phyloP scores from a whole-genome alignment of 441 rosid species.

The Populus hybrid region DNA sequence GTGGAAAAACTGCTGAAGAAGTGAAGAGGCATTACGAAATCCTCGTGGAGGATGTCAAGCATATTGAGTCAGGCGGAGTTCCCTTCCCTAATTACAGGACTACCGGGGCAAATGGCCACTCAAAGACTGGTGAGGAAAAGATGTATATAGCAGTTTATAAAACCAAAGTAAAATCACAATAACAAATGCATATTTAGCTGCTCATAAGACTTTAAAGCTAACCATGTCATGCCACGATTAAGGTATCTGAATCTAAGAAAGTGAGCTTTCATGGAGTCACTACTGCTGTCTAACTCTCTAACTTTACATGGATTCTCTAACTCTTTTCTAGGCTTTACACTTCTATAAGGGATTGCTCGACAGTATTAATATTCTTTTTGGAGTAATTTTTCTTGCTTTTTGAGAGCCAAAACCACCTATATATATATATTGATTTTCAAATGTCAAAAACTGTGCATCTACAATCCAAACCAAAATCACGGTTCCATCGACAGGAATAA shows the following conservation, averaged over 20 bases:
- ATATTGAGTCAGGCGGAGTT: slow-evolving; percentile 74
- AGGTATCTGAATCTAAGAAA: slow-evolving; percentile 4
- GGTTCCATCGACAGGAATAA: neutral
- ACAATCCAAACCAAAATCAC: neutral
- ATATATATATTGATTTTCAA: neutral
- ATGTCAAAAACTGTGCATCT: neutral
- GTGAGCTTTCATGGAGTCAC: neutral
- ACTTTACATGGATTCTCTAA: slow-evolving; percentile 33
- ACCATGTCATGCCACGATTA: slow-evolving; percentile 10
- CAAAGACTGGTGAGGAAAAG: neutral
- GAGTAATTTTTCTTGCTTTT: no score
- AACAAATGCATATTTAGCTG: neutral
- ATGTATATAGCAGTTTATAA: slow-evolving; percentile 24
- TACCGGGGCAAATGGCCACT: slow-evolving; percentile 26
- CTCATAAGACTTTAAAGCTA: neutral
- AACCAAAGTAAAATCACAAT: neutral
- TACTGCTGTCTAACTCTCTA: slow-evolving; percentile 1
- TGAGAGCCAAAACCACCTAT: no score
- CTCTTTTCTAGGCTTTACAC: neutral
- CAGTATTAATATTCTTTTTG: neutral
- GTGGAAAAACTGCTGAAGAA: slow-evolving; percentile 78
- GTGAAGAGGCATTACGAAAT: slow-evolving; percentile 74
- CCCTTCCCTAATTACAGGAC: slow-evolving; percentile 71
- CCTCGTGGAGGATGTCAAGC: slow-evolving; percentile 65
- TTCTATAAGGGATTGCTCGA: neutral